Evolutionary conservation across 805 yeast species (phyloP).

Genomic region (Pichia nanzhaoensis): DNA sequence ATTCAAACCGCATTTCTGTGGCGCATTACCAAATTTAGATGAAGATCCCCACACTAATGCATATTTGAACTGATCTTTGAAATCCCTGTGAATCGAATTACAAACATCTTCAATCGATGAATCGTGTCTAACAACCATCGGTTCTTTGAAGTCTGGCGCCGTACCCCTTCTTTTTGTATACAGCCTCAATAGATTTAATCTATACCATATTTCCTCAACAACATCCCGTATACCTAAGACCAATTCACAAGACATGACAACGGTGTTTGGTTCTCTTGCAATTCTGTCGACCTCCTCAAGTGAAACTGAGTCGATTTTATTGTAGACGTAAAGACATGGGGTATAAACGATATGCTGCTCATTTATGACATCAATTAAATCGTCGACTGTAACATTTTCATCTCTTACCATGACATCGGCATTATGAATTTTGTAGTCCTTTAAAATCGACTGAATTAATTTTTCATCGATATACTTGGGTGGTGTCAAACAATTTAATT

Average conservation of each 20-base stretch:
- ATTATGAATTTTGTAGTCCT: constrained; percentile 85
- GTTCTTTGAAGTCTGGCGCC: constrained; percentile 76
- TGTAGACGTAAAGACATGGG: constrained; percentile 88
- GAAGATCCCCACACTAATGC: constrained; percentile 97
- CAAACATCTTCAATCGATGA: constrained; percentile 83
- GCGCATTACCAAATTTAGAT: constrained; percentile 74
- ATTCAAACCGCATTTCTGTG: constrained; percentile 89
- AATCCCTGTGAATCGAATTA: constrained; percentile 86
- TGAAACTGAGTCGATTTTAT: constrained; percentile 92
- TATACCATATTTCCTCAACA: constrained; percentile 89
- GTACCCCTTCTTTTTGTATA: constrained; percentile 86
- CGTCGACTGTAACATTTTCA: constrained; percentile 85
- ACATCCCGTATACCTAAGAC: constrained; percentile 83
- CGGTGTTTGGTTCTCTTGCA: constrained; percentile 89
- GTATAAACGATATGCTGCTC: constrained; percentile 82
- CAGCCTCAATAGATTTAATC: constrained; percentile 69
- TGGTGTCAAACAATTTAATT: constrained; percentile 72
- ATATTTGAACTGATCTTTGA: constrained; percentile 85
- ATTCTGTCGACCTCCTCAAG: constrained; percentile 88
- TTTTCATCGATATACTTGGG: constrained; percentile 79
- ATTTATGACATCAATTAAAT: constrained; percentile 85
- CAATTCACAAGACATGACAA: constrained; percentile 87
- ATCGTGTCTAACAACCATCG: constrained; percentile 79
- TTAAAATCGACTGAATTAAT: constrained; percentile 65
- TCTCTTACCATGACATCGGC: constrained; percentile 91